Base-by-base conservation (phyloP, 2,329 filamentous ascomycete species). In the Trichocomaceae sp. region DNA sequence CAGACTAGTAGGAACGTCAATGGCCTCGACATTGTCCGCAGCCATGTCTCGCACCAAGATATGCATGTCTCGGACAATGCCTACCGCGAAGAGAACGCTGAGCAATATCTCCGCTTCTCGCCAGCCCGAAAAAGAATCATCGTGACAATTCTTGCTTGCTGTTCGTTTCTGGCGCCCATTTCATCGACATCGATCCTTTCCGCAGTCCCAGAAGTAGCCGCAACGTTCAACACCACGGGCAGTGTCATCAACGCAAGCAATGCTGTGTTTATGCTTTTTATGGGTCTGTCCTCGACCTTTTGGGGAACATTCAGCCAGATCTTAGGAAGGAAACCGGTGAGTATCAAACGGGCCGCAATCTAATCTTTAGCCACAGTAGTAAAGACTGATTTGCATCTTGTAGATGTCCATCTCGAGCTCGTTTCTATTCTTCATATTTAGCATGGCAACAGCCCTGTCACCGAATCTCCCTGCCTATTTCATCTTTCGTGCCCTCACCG, bases 131-230 rank as follows among this genome's bases (percentile, higher is more conserved):
- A 92, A 69, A 66, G 77, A 2, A 64, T 83, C 58, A 87, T 92
- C 51, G 84, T 90, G 15, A 74, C 76, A 9, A 78, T 90, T 5
- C 72, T 91, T 51, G 85, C 86, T 0, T 88, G 85, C 65, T 90
- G 86, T 70, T 83, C 85, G 23, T 89, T 92, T 59, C 75, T 92
- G 45, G 84, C 88, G 1, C 88, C 88, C 0, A 81, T 89, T 22
- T 86, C 83, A 2, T 88, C 83, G 39, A 91, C 87, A 0, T 84
- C 85, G 1, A 82, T 91, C 8, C 71, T 92, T 12, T 79, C 86
- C 1, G 88, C 87, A 2, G 82, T 86, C 1, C 87, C 87, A 1
- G 87, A 92, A 67, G 83, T 92, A 5, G 86, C 86, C 1, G 67
- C 66, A 3, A 83, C 81, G 7, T 89, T 81, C 65, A 60, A 75